phyloP scores from a whole-genome alignment of 768 basidiomycete species.

The Russula earlei region DNA sequence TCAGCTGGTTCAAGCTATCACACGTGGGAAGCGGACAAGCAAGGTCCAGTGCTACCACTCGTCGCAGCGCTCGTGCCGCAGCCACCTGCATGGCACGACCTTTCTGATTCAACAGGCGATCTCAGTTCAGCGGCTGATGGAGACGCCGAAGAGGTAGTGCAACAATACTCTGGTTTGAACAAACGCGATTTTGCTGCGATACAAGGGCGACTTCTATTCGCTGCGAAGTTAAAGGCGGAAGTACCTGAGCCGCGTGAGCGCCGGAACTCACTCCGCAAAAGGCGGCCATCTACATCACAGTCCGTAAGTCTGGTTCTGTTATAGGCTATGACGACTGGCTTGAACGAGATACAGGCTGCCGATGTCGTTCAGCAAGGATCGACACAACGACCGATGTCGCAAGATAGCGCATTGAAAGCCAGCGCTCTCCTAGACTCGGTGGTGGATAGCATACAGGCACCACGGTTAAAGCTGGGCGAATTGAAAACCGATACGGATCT shows the following conservation, averaged over 20 bases:
- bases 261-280: constrained; percentile 58
- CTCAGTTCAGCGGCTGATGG: constrained; percentile 40
- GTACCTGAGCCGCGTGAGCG: constrained; percentile 53
- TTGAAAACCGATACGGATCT: constrained; percentile 20
- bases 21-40: constrained; percentile 56
- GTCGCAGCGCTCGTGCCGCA: constrained; percentile 44
- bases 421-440: constrained; percentile 59
- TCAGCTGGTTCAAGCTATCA: constrained; percentile 82
- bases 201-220: constrained; percentile 66
- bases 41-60: constrained; percentile 43
- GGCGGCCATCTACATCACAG: constrained; percentile 77
- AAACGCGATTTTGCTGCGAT: constrained; percentile 62
- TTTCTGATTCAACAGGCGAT: constrained; percentile 34
- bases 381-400: constrained; percentile 23
- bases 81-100: constrained; percentile 57
- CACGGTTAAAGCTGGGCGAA: constrained; percentile 18
- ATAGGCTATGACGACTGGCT: background rate
- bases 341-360: constrained; percentile 34
- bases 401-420: constrained; percentile 49
- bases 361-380: constrained; percentile 48
- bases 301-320: constrained; percentile 34
- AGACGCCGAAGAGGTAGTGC: constrained; percentile 59
- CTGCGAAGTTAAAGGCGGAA: constrained; percentile 46
- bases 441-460: constrained; percentile 38
- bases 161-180: constrained; percentile 55